Percentiles rank a stretch among this genome's conserved stretches.
These are phyloP conservation scores for Boletus sp. DNA, from an alignment of 1,284 basidiomycete genomes.

Conservation along the genomic window DNA sequence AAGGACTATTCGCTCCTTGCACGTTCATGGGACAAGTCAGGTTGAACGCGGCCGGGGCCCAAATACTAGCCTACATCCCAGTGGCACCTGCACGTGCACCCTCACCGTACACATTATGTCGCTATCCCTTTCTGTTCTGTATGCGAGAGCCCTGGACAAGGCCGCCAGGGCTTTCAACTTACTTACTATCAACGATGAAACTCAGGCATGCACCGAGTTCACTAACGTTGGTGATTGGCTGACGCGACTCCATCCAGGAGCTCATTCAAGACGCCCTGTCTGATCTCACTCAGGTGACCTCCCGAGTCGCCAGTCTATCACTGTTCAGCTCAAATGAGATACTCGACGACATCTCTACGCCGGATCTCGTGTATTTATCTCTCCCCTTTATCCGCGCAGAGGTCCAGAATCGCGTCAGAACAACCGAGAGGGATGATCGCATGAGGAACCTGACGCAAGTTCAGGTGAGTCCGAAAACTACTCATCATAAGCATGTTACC, in stretches of 20 bases:
- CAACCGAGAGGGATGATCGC: conserved; percentile 57
- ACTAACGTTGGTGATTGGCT: conserved; percentile 6
- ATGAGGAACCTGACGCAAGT: conserved; percentile 52
- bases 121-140: conserved; percentile 42
- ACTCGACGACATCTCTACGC: conserved; percentile 80
- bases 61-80: conserved; percentile 13
- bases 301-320: conserved; percentile 54
- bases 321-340: conserved; percentile 86
- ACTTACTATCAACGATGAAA: conserved; percentile 46
- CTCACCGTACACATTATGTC: conserved; percentile 25
- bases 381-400: conserved; percentile 74
- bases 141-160: conserved; percentile 40
- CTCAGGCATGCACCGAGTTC: conserved; percentile 39
- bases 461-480: conserved; percentile 48
- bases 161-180: conserved; percentile 44
- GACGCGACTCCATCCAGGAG: conserved; percentile 40
- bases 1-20: not conserved
- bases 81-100: conserved; percentile 2
- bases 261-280: conserved; percentile 50
- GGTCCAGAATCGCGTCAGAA: conserved; percentile 63
- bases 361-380: conserved; percentile 76
- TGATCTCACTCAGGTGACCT: conserved; percentile 50
- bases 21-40: conserved; percentile 9
- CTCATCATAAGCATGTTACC: conserved; percentile 17
- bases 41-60: conserved; percentile 5